These are phyloP conservation scores for Cladosporium austrohemisphaericum DNA, from an alignment of 2,329 filamentous ascomycete species.

Conservation along the genomic window DNA sequence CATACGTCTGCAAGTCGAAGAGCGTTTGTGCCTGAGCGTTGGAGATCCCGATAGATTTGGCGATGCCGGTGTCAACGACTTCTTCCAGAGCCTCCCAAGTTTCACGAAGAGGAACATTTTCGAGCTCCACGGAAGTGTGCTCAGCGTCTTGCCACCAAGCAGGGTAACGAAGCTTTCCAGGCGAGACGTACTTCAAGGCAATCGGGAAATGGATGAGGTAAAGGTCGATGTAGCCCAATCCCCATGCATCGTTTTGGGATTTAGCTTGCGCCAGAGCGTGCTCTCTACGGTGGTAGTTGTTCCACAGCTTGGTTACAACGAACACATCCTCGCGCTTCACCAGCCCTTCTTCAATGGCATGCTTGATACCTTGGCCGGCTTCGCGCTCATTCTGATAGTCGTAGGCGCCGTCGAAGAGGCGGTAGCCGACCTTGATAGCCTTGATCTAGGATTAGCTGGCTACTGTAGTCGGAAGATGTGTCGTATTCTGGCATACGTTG, in stretches of 20 bases:
- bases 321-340: slow-evolving; percentile 82
- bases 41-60: slow-evolving; percentile 50
- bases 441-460: too few relatives aligned
- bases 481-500: slow-evolving; percentile 40
- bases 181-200: slow-evolving; percentile 19
- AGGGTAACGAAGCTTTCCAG: slow-evolving; percentile 17
- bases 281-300: slow-evolving; percentile 75
- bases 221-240: slow-evolving; percentile 78
- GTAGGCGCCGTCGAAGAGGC: slow-evolving; percentile 52
- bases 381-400: slow-evolving; percentile 78
- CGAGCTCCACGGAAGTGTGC: slow-evolving; percentile 59
- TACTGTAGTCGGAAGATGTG: too few relatives aligned
- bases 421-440: slow-evolving; percentile 53
- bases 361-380: slow-evolving; percentile 52
- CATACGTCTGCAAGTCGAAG: slow-evolving; percentile 76
- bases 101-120: slow-evolving; percentile 70
- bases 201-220: slow-evolving; percentile 46
- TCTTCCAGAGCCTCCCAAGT: slow-evolving; percentile 79
- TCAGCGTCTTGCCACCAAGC: slow-evolving; percentile 34
- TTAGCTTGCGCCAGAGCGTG: slow-evolving; percentile 67
- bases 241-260: slow-evolving; percentile 73
- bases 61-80: slow-evolving; percentile 65
- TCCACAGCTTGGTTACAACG: slow-evolving; percentile 86
- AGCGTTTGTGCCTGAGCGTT: slow-evolving; percentile 55
- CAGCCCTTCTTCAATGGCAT: slow-evolving; percentile 70